Conservation (phyloP, 1,284 basidiomycete species). For the Puccinia coronata region DNA sequence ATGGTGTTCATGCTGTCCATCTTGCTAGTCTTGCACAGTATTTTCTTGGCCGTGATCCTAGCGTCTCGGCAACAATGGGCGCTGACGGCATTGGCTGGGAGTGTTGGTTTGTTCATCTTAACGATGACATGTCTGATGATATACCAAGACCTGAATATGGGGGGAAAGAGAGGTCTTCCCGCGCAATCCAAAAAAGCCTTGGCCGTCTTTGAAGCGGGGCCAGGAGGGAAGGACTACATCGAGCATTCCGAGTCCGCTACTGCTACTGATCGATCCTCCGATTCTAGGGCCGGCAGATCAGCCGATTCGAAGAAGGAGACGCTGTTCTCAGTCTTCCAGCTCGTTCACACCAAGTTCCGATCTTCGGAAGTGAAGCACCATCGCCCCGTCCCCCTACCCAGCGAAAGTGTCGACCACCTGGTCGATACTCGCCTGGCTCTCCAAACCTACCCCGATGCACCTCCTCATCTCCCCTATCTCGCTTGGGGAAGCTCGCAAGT, state of each 20-base stretch:
- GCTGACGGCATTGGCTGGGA: constrained; percentile 1
- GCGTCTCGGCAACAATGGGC: constrained; percentile 18
- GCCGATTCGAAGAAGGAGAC: neutral
- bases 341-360: constrained; percentile 3
- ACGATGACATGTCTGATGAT: neutral
- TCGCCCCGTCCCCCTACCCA: constrained; percentile 22
- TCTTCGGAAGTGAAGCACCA: neutral
- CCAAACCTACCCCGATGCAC: no score
- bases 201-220: constrained; percentile 27
- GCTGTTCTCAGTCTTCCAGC: neutral
- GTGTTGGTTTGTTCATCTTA: constrained; percentile 6
- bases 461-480: constrained; percentile 33
- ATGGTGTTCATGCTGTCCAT: constrained; percentile 16
- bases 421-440: constrained; percentile 34
- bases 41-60: constrained; percentile 17
- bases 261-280: no score
- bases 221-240: neutral
- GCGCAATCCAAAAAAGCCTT: constrained; percentile 13
- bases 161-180: neutral
- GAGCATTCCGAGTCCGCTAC: neutral
- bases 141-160: constrained; percentile 15
- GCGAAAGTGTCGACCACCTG: constrained; percentile 34
- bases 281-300: neutral
- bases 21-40: constrained; percentile 2
- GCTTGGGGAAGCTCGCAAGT: neutral